Conservation (phyloP, 176 grass and related monocot genomes). For the Puya raimondii region DNA sequence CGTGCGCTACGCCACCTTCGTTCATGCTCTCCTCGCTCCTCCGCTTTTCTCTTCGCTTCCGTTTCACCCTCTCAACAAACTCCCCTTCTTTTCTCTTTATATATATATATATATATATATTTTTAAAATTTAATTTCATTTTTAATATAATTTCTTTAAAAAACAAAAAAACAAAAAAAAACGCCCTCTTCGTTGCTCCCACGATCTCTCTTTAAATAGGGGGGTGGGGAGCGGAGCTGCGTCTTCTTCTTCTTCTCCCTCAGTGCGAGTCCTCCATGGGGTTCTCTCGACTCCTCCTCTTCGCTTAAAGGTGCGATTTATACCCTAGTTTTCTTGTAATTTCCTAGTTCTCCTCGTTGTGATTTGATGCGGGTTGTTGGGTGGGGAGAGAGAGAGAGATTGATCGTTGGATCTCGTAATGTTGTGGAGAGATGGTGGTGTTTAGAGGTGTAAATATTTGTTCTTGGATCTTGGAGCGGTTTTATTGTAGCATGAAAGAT, state of each 20-base stretch:
- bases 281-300: neutral
- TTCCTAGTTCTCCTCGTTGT: neutral
- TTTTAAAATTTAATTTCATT: too few relatives aligned
- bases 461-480: neutral
- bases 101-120: too few relatives aligned
- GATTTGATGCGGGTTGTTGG: neutral
- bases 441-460: neutral
- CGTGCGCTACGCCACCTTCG: too few relatives aligned
- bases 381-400: neutral
- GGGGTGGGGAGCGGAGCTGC: neutral
- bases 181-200: neutral
- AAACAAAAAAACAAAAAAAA: neutral
- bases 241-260: neutral
- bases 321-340: neutral
- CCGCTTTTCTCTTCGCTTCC: neutral
- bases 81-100: too few relatives aligned
- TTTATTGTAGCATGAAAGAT: neutral
- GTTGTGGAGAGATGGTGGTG: neutral
- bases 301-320: slow-evolving; percentile 24
- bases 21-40: neutral
- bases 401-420: slow-evolving; percentile 4
- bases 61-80: too few relatives aligned
- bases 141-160: neutral
- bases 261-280: slow-evolving; percentile 11
- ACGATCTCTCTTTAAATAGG: neutral